phyloP scores from a whole-genome alignment of 179 eudicot genomes.

The Dionaea muscipula region DNA sequence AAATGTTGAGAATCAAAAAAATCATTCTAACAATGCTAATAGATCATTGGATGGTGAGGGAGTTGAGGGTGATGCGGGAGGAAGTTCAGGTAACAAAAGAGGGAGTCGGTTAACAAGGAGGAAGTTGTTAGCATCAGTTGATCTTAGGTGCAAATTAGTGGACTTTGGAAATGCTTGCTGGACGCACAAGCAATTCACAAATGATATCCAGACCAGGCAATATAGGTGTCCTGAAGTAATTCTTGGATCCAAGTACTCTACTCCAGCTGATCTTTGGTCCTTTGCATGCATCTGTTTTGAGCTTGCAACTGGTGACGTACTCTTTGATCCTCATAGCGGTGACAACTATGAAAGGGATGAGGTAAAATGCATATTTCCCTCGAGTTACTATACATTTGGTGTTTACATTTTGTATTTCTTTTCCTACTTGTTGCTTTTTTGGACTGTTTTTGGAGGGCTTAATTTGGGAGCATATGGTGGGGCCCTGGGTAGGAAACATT shows the following conservation, averaged over 20 bases:
- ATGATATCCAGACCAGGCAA: conserved; percentile 89
- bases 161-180: conserved; percentile 97
- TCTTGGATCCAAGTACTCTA: conserved; percentile 82
- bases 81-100: conserved; percentile 32
- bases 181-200: conserved; percentile 88
- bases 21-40: conserved; percentile 26
- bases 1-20: conserved; percentile 15
- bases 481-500: too few relatives aligned
- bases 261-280: conserved; percentile 91
- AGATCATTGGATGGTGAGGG: conserved; percentile 33
- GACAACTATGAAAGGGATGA: conserved; percentile 86
- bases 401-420: too few relatives aligned
- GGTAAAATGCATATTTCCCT: conserved; percentile 28
- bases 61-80: conserved; percentile 17
- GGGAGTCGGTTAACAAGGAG: conserved; percentile 56
- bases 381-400: too few relatives aligned
- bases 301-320: conserved; percentile 93
- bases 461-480: too few relatives aligned
- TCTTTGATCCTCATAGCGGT: conserved; percentile 91
- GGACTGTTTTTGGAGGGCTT: too few relatives aligned
- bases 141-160: conserved; percentile 75
- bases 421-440: too few relatives aligned
- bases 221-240: conserved; percentile 93
- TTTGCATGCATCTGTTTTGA: conserved; percentile 98
- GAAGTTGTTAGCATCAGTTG: conserved; percentile 62